phyloP scores from a whole-genome alignment of 345 rosid genomes.

The Gossypium anomalum region DNA sequence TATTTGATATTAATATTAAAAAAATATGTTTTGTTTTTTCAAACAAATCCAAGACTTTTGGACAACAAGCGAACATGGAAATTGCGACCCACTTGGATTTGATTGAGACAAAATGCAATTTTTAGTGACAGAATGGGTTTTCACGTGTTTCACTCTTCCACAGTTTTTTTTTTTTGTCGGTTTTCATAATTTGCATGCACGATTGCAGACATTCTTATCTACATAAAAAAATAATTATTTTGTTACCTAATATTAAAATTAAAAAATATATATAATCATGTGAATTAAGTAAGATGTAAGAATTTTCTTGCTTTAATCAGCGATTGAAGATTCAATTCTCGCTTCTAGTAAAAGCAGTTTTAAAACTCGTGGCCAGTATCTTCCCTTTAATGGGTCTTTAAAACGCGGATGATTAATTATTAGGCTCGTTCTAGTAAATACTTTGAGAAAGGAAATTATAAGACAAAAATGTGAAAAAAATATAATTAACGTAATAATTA shows the following conservation, averaged over 20 bases:
- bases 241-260: too few species aligned
- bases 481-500: background rate
- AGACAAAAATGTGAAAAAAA: background rate
- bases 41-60: background rate
- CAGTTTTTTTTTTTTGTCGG: background rate
- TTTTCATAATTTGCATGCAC: background rate
- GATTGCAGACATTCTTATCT: too few species aligned
- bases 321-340: rapidly evolving
- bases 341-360: rapidly evolving
- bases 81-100: background rate
- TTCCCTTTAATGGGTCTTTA: rapidly evolving
- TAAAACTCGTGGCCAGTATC: too few species aligned
- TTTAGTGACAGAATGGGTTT: background rate
- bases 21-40: background rate
- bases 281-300: too few species aligned
- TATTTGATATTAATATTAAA: background rate
- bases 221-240: too few species aligned
- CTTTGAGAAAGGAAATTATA: background rate
- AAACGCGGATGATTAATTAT: rapidly evolving
- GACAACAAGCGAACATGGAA: background rate
- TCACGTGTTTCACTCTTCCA: background rate
- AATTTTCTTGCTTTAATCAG: rapidly evolving
- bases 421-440: rapidly evolving
- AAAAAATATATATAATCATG: rapidly evolving
- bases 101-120: background rate